Percentiles rank a stretch among this genome's conserved stretches.
Conservation (phyloP, 1,139 yeast genomes). For the Yamadazyma kanchanaburiensis region DNA sequence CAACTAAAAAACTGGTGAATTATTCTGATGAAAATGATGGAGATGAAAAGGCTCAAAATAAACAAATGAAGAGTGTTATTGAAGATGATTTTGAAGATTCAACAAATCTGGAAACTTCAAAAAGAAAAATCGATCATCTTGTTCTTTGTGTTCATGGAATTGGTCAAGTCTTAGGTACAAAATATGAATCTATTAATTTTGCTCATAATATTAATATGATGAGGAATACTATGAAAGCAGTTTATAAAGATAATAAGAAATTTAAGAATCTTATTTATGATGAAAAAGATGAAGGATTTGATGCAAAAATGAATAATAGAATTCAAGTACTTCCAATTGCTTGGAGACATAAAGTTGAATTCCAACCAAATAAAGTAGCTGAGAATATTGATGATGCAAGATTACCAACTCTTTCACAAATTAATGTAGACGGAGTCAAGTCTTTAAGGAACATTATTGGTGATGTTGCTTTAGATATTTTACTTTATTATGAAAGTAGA, state of each 20-base stretch:
- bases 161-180: conserved; percentile 82
- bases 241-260: conserved; percentile 45
- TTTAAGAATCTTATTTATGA: conserved; percentile 38
- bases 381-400: conserved; percentile 29
- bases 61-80: conserved; percentile 40
- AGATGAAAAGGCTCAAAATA: conserved; percentile 13
- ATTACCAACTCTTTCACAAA: conserved; percentile 65
- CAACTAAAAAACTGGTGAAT: conserved; percentile 10
- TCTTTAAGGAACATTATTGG: conserved; percentile 77
- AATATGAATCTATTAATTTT: conserved; percentile 79
- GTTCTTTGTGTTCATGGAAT: conserved; percentile 89
- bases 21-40: conserved; percentile 11
- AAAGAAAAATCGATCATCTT: conserved; percentile 70
- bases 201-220: conserved; percentile 78
- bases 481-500: conserved; percentile 77
- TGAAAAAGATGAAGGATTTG: conserved; percentile 14
- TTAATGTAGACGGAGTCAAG: conserved; percentile 78
- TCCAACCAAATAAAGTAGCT: conserved; percentile 45
- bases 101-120: conserved; percentile 26
- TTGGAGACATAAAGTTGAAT: conserved; percentile 72
- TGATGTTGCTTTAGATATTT: conserved; percentile 81
- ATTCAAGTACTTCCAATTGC: conserved; percentile 76
- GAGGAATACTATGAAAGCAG: conserved; percentile 59
- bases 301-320: conserved; percentile 43
- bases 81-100: conserved; percentile 52